Evolutionary conservation across 306 rosid genomes (phyloP), one percentile per base, ranked within the genome.

Genomic region (Canavalia gladiata): DNA sequence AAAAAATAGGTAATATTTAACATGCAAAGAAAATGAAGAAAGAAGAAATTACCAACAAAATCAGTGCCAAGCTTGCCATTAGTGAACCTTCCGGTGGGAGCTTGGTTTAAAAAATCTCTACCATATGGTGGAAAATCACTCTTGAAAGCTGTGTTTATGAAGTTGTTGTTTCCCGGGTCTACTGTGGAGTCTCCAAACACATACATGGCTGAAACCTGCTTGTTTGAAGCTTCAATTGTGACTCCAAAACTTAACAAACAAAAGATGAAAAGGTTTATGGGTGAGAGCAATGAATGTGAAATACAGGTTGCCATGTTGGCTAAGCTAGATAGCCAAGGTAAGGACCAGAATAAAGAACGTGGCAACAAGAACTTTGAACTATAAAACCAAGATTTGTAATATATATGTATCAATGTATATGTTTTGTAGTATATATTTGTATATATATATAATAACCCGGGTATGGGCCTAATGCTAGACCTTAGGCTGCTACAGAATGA

Each of bases 161-260:
- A 83, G 84, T 93, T 91, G n/a, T 93, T 93, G 68, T 93, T 93
- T 77, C 96, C 97, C 5, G 97, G 89, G 80, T 91, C 96, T 55
- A 87, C 94, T 0, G 97, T 93, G 77, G 97, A 93, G 75, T 93
- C 97, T 65, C 97, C 97, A 54, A 93, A 91, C 72, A 93, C 97
- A 37, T 89, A 79, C 3, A 93, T 0, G 11, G 87, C 88, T 5
- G 95, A 84, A 43, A 80, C 85, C 8, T 83, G 78, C 18, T 39
- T 28, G 1, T 68, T 79, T 9, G 37, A 35, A 72, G 83, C 87
- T 52, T 83, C 85, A 80, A 75, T 77, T 81, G 8, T 52, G 35
- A 50, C 41, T 57, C 18, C 60, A 35, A 43, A 79, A 52, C 74
- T 33, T 35, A 82, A 3, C 13, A 82, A 10, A 33, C 51, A 82